These are phyloP conservation scores for Penicillium egyptiacum DNA, from an alignment of 495 filamentous ascomycete species.

Conservation along the genomic window DNA sequence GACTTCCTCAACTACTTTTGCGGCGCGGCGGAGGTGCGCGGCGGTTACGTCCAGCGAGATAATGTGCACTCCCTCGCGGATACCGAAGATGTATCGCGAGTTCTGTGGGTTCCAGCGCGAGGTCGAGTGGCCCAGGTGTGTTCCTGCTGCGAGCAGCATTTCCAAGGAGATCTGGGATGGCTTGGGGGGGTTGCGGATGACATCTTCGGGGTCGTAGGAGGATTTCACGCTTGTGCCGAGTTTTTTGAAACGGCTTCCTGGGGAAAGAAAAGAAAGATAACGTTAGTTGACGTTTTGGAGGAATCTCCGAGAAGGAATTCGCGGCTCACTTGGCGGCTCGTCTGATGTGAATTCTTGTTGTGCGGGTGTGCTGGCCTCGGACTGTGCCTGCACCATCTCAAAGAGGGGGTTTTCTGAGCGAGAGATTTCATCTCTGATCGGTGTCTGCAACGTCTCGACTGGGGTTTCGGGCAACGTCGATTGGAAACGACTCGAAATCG, in stretches of 20 bases:
- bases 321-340: conserved; percentile 27
- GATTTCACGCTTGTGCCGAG: conserved; percentile 32
- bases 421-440: conserved; percentile 11
- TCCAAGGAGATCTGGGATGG: conserved; percentile 84
- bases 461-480: conserved; percentile 34
- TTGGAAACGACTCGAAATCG: conserved; percentile 38
- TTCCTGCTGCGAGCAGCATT: conserved; percentile 84
- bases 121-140: conserved; percentile 88
- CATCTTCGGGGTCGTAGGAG: conserved; percentile 63
- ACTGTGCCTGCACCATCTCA: conserved; percentile 17
- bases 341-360: conserved; percentile 4
- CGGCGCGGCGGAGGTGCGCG: conserved; percentile 83
- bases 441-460: conserved; percentile 28
- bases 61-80: conserved; percentile 88
- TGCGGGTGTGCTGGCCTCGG: conserved; percentile 7
- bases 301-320: not conserved
- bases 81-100: conserved; percentile 90
- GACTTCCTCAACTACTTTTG: conserved; percentile 84
- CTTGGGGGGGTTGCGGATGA: conserved; percentile 69
- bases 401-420: conserved; percentile 18
- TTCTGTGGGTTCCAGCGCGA: conserved; percentile 96
- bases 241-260: conserved; percentile 35
- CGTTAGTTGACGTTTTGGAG: conserved; percentile 1
- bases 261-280: not conserved
- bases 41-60: conserved; percentile 86